Conservation (phyloP, 441 rosid genomes). For the Erysimum pusillum region DNA sequence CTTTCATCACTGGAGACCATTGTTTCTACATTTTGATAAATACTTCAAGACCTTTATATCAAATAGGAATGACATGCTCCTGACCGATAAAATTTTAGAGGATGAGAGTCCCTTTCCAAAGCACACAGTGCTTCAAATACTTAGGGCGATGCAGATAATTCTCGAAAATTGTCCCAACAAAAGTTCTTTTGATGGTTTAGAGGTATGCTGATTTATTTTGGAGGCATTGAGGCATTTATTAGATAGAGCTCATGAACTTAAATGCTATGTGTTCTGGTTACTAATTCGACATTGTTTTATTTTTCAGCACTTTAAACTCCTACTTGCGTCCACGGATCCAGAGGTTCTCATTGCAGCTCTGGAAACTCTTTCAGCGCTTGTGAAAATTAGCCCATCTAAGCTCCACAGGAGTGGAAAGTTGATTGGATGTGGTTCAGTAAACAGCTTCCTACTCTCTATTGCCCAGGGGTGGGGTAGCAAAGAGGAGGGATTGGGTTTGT, state of each 20-base stretch:
- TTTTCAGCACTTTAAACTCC: slow-evolving; percentile 93
- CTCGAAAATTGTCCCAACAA: slow-evolving; percentile 95
- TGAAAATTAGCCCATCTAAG: slow-evolving; percentile 90
- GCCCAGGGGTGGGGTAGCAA: slow-evolving; percentile 99
- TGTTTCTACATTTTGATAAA: slow-evolving; percentile 92
- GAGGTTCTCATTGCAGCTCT: slow-evolving; percentile 89
- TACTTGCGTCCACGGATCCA: slow-evolving; percentile 95
- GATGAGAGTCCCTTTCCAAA: slow-evolving; percentile 86
- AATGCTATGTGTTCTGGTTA: slow-evolving; percentile 22
- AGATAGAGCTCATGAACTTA: slow-evolving; percentile 16
- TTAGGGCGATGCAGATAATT: slow-evolving; percentile 90
- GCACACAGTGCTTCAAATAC: slow-evolving; percentile 82
- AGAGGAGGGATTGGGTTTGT: slow-evolving; percentile 98
- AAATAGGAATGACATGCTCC: slow-evolving; percentile 81
- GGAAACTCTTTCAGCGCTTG: slow-evolving; percentile 92
- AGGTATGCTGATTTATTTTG: slow-evolving; percentile 62
- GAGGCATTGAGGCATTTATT: slow-evolving; percentile 21
- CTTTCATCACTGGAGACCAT: slow-evolving; percentile 98
- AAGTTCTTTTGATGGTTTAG: slow-evolving; percentile 92
- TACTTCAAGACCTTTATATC: slow-evolving; percentile 89
- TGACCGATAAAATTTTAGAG: slow-evolving; percentile 77
- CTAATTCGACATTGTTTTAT: slow-evolving; percentile 1
- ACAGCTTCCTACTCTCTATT: slow-evolving; percentile 83
- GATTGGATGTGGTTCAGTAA: slow-evolving; percentile 89
- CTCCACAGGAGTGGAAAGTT: slow-evolving; percentile 88